Base-by-base conservation (phyloP, 1,139 yeast genomes). In the Candida pseudoviswanathii region DNA sequence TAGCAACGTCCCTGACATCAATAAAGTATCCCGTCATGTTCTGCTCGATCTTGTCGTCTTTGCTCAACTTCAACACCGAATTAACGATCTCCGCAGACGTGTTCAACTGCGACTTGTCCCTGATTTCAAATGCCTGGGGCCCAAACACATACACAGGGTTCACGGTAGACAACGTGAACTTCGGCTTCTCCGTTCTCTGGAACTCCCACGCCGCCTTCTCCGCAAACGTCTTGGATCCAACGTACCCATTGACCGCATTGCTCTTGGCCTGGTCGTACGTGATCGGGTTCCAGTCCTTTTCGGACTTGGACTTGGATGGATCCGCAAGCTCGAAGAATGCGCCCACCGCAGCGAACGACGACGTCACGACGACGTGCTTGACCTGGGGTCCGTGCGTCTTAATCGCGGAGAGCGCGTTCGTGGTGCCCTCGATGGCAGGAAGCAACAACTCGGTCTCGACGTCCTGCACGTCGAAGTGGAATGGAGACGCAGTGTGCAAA, bases 1-100 rank as follows among this genome's bases (percentile, higher is more conserved):
- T 58, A 2, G 85, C 82, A 3, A 78, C 72, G 56, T 81, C 84
- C 49, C 84, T 66, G 2, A 81, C 85, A 56, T 81, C 85, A 38
- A 75, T 69, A 59, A 64, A 63, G 5, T 56, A 58, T 24, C 68
- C 71, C 9, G 39, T 44, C 4, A n/a, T n/a, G 29, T 50, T 49
- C 16, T 9, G 32, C n/a, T 66, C 65, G 30, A 66, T 45, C 34
- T 52, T 41, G 24, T 51, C 58, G 31, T 41, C 36, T 24, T 53
- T 42, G 7, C 41, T 41, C 31, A 50, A 41, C 43, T 54, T 51
- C 41, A 54, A 48, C 11, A 51, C 37, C 1, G 78, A 72, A 24
- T 53, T 51, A 47, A 76, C 61, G 33, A 68, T 47, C 56, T 75
- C 77, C 50, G 70, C 73, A 9, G 80, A 73, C 3, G 74, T 66